Conservation (phyloP, 305 asterid species). For the Fraxinus sp. region DNA sequence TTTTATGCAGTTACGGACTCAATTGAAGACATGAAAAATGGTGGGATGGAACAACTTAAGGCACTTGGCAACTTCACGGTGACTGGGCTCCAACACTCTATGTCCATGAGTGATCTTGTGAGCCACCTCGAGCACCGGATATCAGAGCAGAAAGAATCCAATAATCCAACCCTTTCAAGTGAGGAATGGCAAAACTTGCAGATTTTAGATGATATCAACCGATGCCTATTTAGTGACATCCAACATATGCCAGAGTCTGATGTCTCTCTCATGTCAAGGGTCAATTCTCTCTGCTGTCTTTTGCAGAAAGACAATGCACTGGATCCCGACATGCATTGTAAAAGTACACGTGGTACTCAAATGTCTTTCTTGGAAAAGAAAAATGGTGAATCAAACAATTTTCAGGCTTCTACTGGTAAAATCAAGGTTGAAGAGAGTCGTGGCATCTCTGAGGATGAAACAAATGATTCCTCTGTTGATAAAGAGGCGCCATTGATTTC, state of each 20-base stretch:
- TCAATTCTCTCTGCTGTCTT: slow-evolving; percentile 51
- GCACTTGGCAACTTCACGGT: slow-evolving; percentile 59
- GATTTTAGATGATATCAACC: neutral
- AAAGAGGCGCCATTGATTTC: slow-evolving; percentile 38
- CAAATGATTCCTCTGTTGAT: slow-evolving; percentile 24
- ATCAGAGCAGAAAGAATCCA: slow-evolving; percentile 62
- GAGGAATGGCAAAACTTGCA: slow-evolving; percentile 60
- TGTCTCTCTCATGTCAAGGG: slow-evolving; percentile 79
- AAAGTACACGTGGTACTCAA: slow-evolving; percentile 26
- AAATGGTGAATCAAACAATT: slow-evolving; percentile 21
- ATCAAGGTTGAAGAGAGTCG: slow-evolving; percentile 21
- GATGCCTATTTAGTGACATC: slow-evolving; percentile 29
- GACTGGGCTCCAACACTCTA: slow-evolving; percentile 69
- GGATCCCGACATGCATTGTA: slow-evolving; percentile 18
- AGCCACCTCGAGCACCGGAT: slow-evolving; percentile 74
- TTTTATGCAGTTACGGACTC: slow-evolving; percentile 43
- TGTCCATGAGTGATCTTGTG: slow-evolving; percentile 88
- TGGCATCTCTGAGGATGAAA: slow-evolving; percentile 4
- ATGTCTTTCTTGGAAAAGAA: slow-evolving; percentile 27
- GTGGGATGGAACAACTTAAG: slow-evolving; percentile 52
- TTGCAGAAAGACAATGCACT: slow-evolving; percentile 42
- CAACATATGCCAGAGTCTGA: slow-evolving; percentile 58
- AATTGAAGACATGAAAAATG: slow-evolving; percentile 45
- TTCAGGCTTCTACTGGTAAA: slow-evolving; percentile 17
- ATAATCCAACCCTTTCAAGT: slow-evolving; percentile 52